Percentiles rank a stretch among this genome's conserved stretches.
Conservation (phyloP, 495 filamentous ascomycete genomes). For the Bathelium albidoporum region DNA sequence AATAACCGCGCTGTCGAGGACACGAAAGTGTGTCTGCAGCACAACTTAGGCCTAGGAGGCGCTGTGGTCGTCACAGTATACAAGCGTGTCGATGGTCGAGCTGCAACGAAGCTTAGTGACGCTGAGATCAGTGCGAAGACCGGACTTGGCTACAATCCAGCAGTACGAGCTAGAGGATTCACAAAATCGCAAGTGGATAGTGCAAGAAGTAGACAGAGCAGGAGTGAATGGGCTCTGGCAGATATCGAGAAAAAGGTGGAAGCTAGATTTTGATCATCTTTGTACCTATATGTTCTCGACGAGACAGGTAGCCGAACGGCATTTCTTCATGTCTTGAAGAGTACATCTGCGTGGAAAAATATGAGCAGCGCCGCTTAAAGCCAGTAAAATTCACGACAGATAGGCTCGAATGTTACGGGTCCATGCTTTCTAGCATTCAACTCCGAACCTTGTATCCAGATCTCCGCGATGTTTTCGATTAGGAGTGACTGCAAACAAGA, state of each 20-base stretch:
- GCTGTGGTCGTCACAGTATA: slow-evolving; percentile 89
- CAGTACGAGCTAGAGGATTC: slow-evolving; percentile 78
- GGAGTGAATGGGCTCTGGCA: slow-evolving; percentile 62
- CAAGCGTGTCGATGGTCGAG: slow-evolving; percentile 69
- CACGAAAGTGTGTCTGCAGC: slow-evolving; percentile 69
- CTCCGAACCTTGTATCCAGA: no score
- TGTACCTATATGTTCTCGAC: neutral
- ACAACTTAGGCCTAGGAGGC: slow-evolving; percentile 88
- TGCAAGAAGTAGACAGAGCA: slow-evolving; percentile 59
- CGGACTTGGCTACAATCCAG: slow-evolving; percentile 83
- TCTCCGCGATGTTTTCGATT: no score
- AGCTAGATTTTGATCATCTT: slow-evolving; percentile 39
- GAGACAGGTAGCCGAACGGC: neutral
- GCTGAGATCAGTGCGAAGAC: slow-evolving; percentile 51
- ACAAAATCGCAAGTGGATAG: slow-evolving; percentile 60
- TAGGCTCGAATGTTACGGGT: no score
- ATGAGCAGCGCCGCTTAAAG: no score
- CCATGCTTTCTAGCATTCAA: no score
- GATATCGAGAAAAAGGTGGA: slow-evolving; percentile 63
- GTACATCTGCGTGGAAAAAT: no score
- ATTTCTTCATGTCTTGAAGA: no score
- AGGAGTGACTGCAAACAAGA: no score
- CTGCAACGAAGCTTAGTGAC: slow-evolving; percentile 44
- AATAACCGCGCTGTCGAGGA: slow-evolving; percentile 69
- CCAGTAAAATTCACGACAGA: no score